These are phyloP conservation scores for maize (Zea mays) DNA, from an alignment of 176 grass and related monocot genomes.

Conservation along the genomic window Zm-B73-REFERENCE-NAM-5.0 NC_050104.1:161000501-161001000, in stretches of 20 bases:
- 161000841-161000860: not conserved
- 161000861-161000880: not conserved
- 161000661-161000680: constrained; percentile 11
- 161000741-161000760: not conserved
- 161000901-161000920: constrained; percentile 65
- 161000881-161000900: constrained; percentile 19
- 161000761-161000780: not conserved
- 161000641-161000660: constrained; percentile 64
- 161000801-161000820: not conserved
- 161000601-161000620: constrained; percentile 93
- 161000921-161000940: constrained; percentile 79
- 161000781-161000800: not conserved
- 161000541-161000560: constrained; percentile 51
- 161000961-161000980: constrained; percentile 98
- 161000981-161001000: constrained; percentile 77
- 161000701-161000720: not conserved
- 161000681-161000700: constrained; percentile 1
- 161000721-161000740: constrained; percentile 8
- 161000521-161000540: not conserved
- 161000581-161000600: constrained; percentile 96
- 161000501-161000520: not conserved
- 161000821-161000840: not conserved
- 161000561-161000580: constrained; percentile 88
- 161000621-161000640: constrained; percentile 74
- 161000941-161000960: constrained; percentile 85